Evolutionary conservation across 1,284 basidiomycete genomes (phyloP).

Genomic region (Xanthoconium separans): DNA sequence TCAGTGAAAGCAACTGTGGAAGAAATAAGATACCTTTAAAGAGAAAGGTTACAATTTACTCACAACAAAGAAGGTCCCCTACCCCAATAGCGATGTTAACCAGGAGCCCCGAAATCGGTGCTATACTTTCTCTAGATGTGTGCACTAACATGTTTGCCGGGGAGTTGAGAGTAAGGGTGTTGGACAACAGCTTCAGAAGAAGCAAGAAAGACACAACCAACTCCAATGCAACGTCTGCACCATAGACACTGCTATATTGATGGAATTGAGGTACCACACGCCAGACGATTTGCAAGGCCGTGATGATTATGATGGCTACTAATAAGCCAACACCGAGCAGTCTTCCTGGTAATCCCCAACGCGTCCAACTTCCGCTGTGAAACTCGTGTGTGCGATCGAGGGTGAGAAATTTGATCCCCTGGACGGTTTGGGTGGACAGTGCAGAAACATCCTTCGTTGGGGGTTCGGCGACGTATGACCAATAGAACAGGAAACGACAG

Average conservation of each 20-base stretch:
- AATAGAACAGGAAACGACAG: constrained; percentile 64
- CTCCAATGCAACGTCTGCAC: constrained; percentile 55
- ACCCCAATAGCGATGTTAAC: constrained; percentile 54
- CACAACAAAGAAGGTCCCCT: constrained; percentile 59
- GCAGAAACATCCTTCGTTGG: constrained; percentile 44
- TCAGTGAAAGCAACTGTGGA: constrained; percentile 65
- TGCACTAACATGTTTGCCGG: constrained; percentile 15
- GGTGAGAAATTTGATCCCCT: constrained; percentile 20
- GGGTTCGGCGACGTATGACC: constrained; percentile 59
- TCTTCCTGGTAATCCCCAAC: constrained; percentile 57
- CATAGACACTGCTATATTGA: constrained; percentile 52
- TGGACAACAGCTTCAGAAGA: constrained; percentile 61
- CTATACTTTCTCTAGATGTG: constrained; percentile 49
- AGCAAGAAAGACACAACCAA: constrained; percentile 58
- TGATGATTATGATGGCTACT: constrained; percentile 42
- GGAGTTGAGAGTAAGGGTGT: constrained; percentile 47
- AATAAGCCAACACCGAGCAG: constrained; percentile 53
- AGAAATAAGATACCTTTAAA: constrained; percentile 12
- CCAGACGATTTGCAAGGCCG: constrained; percentile 64
- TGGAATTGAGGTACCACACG: constrained; percentile 45
- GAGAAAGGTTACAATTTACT: constrained; percentile 30
- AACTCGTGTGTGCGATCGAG: constrained; percentile 19
- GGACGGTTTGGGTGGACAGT: constrained; percentile 9
- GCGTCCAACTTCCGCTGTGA: constrained; percentile 62
- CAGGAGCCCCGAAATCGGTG: constrained; percentile 51